Conservation (phyloP, 2,329 filamentous ascomycete genomes). For the Exophiala spinifera region DNA sequence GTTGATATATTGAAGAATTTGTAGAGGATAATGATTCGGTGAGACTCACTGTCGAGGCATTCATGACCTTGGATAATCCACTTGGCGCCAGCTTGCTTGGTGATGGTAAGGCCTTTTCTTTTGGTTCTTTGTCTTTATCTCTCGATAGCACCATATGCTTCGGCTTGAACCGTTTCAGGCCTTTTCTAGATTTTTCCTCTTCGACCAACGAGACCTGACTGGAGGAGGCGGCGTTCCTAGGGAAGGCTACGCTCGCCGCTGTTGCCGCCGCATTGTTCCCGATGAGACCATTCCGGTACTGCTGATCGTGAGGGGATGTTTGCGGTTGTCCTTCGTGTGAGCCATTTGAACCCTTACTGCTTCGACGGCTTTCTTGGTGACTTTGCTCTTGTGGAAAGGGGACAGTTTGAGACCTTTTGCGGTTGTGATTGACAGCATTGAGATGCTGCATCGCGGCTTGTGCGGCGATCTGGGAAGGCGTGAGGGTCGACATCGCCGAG, state of each 20-base stretch:
- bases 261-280: conserved; percentile 58
- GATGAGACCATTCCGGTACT: conserved; percentile 52
- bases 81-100: conserved; percentile 56
- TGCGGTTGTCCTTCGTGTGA: conserved; percentile 30
- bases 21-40: conserved; percentile 53
- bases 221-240: conserved; percentile 44
- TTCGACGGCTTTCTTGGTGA: conserved; percentile 31
- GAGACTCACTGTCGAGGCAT: conserved; percentile 59
- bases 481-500: conserved; percentile 46
- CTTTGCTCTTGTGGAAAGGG: conserved; percentile 38
- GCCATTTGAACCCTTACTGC: conserved; percentile 35
- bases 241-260: conserved; percentile 62
- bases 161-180: conserved; percentile 67
- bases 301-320: conserved; percentile 25
- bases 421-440: conserved; percentile 39
- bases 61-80: conserved; percentile 54
- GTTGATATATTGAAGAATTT: conserved; percentile 58
- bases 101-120: conserved; percentile 55
- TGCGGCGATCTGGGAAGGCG: conserved; percentile 62
- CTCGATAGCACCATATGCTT: conserved; percentile 63
- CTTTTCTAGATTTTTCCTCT: conserved; percentile 50
- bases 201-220: conserved; percentile 30
- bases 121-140: conserved; percentile 50
- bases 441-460: conserved; percentile 62
- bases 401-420: conserved; percentile 57